Evolutionary conservation across 768 basidiomycete genomes (phyloP), one percentile per base, ranked within the genome.

Genomic region (Agrocybe pediades): DNA sequence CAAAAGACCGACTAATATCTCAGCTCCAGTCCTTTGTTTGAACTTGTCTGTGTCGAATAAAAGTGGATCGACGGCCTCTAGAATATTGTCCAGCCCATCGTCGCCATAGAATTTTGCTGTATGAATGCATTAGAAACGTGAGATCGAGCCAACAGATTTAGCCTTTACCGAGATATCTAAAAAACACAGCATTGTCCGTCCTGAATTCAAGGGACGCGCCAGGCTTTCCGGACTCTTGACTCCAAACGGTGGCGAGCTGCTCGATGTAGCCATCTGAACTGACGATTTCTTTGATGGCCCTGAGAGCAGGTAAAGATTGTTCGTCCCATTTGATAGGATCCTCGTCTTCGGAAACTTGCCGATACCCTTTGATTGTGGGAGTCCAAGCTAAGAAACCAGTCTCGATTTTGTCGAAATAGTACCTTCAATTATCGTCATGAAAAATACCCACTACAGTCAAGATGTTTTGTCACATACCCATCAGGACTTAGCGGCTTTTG

Each of bases 341-440:
- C 11, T 69, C 56, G n/a, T 73, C 70, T 5, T 72, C 72, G 6
- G 66, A 59, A 2, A 75, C 68, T 23, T 72, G 64, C 26, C 56
- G 65, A 63, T 91, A 92, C 15, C 77, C 87, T 60, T 86, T 85
- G 46, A 92, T 72, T 29, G 73, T 76, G 56, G 79, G 66, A 20
- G 79, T 69, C 92, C 93, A 95, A 2, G 83, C 71, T 47, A 95
- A 67, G 74, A 93, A 95, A 1, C 93, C 94, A 6, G 87, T 89
- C 29, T 75, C 70, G 19, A 89, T 71, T 63, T 90, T 87, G 70
- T 96, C 93, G 17, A 89, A 73, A 66, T 86, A 91, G 48, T 70
- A 67, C 19, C 76, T 72, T 40, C 74, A 78, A 39, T 36, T 20
- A n/a, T 43, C 20, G 29, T 17, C 27, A 16, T 20, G 23, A 57